Evolutionary conservation across 2,329 filamentous ascomycete genomes (phyloP).

Genomic region (Epichloe sibirici): DNA sequence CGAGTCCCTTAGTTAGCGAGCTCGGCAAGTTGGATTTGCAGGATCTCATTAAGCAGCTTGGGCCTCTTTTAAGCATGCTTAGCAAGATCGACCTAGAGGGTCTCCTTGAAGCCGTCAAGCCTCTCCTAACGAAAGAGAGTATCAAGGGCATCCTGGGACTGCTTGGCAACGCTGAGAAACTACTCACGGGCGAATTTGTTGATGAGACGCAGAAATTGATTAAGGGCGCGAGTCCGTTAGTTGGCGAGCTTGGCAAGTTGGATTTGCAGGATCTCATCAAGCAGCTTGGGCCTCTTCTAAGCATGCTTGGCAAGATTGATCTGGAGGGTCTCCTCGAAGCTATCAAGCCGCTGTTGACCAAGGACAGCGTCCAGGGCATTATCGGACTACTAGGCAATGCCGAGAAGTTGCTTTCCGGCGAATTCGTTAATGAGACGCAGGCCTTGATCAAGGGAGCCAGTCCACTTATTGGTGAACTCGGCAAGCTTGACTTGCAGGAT

Average conservation of each 20-base stretch:
- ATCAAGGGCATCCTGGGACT: conserved; percentile 21
- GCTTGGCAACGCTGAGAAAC: conserved; percentile 16
- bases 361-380: conserved; percentile 18
- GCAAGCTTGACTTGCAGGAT: conserved; percentile 17
- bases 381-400: conserved; percentile 20
- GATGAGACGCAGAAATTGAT: conserved; percentile 17
- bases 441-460: conserved; percentile 16
- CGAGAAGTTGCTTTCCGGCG: conserved; percentile 14
- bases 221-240: conserved; percentile 15
- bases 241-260: conserved; percentile 11
- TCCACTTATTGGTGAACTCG: conserved; percentile 11
- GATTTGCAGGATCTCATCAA: conserved; percentile 16
- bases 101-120: conserved; percentile 15
- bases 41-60: conserved; percentile 14
- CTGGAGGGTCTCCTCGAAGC: conserved; percentile 18
- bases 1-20: conserved; percentile 15
- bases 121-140: conserved; percentile 16
- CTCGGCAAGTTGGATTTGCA: conserved; percentile 14
- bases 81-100: conserved; percentile 20
- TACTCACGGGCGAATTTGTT: conserved; percentile 17
- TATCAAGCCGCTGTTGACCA: conserved; percentile 15
- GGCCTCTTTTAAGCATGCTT: conserved; percentile 20
- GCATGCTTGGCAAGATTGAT: conserved; percentile 20
- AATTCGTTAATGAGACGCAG: conserved; percentile 18
- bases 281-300: conserved; percentile 19